Conservation (phyloP, 495 filamentous ascomycete genomes). For the Penicillium lividum region DNA sequence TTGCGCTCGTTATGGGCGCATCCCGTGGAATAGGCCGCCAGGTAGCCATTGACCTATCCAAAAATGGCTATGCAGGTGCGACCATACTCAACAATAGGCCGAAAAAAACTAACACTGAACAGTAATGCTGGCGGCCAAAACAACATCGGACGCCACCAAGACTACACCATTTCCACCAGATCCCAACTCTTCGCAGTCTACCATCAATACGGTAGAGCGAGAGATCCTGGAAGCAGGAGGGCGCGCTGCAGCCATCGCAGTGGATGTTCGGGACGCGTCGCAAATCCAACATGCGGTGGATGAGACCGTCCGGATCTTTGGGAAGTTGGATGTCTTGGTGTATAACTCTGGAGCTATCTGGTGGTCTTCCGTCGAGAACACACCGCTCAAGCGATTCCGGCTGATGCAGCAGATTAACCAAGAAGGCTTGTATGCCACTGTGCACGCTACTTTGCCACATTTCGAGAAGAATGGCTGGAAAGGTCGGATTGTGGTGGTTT, state of each 20-base stretch:
- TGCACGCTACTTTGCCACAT: slow-evolving; percentile 67
- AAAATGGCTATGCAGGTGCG: slow-evolving; percentile 67
- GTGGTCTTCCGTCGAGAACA: slow-evolving; percentile 75
- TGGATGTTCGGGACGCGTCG: slow-evolving; percentile 66
- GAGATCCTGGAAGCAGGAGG: slow-evolving; percentile 72
- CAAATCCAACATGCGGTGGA: slow-evolving; percentile 65
- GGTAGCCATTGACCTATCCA: slow-evolving; percentile 72
- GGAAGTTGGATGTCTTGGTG: slow-evolving; percentile 68
- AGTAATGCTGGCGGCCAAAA: slow-evolving; percentile 86
- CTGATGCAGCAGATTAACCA: slow-evolving; percentile 82
- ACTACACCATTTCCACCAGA: slow-evolving; percentile 70
- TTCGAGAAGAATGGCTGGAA: slow-evolving; percentile 54
- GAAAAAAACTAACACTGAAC: slow-evolving; percentile 8
- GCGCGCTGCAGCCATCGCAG: slow-evolving; percentile 63
- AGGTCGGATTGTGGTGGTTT: slow-evolving; percentile 75
- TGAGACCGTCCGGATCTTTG: slow-evolving; percentile 61
- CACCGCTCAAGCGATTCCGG: slow-evolving; percentile 75
- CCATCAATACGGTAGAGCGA: slow-evolving; percentile 79
- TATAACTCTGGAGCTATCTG: slow-evolving; percentile 89
- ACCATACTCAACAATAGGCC: background rate
- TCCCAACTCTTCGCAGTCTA: slow-evolving; percentile 77
- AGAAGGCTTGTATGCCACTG: slow-evolving; percentile 62
- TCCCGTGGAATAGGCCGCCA: slow-evolving; percentile 80
- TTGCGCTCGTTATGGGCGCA: slow-evolving; percentile 72
- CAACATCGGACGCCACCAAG: slow-evolving; percentile 61